A percentile compares a stretch with the other conserved stretches of the same genome.
These are phyloP conservation scores for Coemansia sp. DNA, from an alignment of 192 early-diverging fungal species.

Conservation along the genomic window DNA sequence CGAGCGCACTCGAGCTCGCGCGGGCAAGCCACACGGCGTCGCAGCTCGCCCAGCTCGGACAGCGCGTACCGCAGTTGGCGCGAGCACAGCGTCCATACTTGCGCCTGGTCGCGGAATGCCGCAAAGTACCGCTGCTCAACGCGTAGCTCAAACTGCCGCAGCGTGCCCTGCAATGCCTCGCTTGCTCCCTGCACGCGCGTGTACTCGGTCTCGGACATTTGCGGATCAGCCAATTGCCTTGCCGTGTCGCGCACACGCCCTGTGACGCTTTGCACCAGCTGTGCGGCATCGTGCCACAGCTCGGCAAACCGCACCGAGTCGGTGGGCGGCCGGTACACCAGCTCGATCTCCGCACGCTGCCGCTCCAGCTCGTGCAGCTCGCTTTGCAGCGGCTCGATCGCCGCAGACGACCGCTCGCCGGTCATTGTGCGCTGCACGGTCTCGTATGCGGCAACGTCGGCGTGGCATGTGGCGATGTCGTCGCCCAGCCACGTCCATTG, in stretches of 20 bases:
- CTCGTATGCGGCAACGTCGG: slow-evolving; percentile 60
- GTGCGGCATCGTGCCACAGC: slow-evolving; percentile 51
- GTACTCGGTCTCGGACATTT: not conserved
- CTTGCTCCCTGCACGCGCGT: slow-evolving; percentile 1
- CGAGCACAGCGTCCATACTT: slow-evolving; percentile 38
- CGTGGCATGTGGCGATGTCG: slow-evolving; percentile 50
- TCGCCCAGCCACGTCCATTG: slow-evolving; percentile 64
- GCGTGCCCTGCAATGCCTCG: slow-evolving; percentile 22
- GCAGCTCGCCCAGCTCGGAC: slow-evolving; percentile 24
- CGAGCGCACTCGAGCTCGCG: slow-evolving; percentile 9
- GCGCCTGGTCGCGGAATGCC: slow-evolving; percentile 44
- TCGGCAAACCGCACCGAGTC: slow-evolving; percentile 29
- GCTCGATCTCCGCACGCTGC: slow-evolving; percentile 36
- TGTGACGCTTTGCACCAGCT: slow-evolving; percentile 13
- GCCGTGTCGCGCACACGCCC: slow-evolving; percentile 18
- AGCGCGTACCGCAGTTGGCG: slow-evolving; percentile 21
- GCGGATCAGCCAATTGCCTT: not conserved
- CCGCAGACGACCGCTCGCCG: slow-evolving; percentile 50
- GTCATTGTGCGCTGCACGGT: slow-evolving; percentile 63
- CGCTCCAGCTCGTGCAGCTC: slow-evolving; percentile 18
- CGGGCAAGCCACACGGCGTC: not conserved
- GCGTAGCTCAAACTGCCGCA: slow-evolving; percentile 40
- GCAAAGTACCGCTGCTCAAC: slow-evolving; percentile 31
- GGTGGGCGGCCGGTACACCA: slow-evolving; percentile 29
- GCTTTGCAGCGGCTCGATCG: slow-evolving; percentile 13